Evolutionary conservation across 192 early-diverging fungal species (phyloP).

Genomic region (Lunasporangiospora selenospora): DNA sequence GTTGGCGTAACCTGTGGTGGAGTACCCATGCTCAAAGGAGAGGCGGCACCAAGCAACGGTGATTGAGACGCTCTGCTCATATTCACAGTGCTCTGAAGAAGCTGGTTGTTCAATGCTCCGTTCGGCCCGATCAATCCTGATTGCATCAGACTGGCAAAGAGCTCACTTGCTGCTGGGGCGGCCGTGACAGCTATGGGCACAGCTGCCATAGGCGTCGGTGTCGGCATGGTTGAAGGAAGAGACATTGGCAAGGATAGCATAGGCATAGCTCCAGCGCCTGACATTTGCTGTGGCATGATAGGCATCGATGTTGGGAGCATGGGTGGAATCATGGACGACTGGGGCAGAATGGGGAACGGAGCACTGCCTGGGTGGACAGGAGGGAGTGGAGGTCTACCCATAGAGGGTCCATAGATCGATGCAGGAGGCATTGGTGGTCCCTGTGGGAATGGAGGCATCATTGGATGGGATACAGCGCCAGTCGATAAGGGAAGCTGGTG

Average conservation of each 20-base stretch:
- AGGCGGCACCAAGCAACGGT: constrained; percentile 13
- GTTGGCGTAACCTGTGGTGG: too few relatives aligned
- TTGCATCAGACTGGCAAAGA: constrained; percentile 41
- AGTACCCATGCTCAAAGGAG: too few relatives aligned
- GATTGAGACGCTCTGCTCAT: constrained; percentile 13
- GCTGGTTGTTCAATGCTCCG: constrained; percentile 19
- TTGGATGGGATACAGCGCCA: too few relatives aligned
- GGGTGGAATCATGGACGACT: constrained; percentile 7
- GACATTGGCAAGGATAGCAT: neutral
- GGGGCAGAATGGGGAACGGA: too few relatives aligned
- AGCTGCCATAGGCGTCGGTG: neutral
- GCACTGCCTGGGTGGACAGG: too few relatives aligned
- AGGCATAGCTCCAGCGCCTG: neutral
- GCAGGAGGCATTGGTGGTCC: constrained; percentile 4
- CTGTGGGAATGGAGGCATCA: constrained; percentile 12
- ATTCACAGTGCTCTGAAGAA: constrained; percentile 22
- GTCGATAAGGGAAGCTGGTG: too few relatives aligned
- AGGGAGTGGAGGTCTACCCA: too few relatives aligned
- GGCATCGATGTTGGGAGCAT: neutral
- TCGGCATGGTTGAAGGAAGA: neutral
- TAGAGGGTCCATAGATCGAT: too few relatives aligned
- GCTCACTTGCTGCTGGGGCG: constrained; percentile 17
- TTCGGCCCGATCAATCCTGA: constrained; percentile 37
- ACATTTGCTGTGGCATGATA: neutral
- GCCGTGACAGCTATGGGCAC: neutral